Evolutionary conservation across 371 early-diverging fungal genomes (phyloP), one percentile per base, ranked within the genome.

Genomic region (Rhizoclosmatium hyalinum): DNA sequence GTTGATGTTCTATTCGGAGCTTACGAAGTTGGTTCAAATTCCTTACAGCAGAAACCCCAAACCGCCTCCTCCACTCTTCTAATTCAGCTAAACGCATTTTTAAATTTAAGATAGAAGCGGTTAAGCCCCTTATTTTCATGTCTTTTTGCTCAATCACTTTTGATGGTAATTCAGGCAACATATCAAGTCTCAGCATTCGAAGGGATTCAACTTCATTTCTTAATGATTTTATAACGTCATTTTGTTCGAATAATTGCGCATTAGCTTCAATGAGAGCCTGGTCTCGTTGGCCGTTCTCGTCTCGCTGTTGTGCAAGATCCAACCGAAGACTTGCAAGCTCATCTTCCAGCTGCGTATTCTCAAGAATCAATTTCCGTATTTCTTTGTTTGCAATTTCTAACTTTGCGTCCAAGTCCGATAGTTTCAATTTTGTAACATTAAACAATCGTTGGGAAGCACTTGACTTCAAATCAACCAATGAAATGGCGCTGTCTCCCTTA

Each of bases 121-220:
- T 24, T 4, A 66, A 24, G 12, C 12, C 8, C 3, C 21, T 50
- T 19, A 66, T 45, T 32, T 66, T 44, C 24, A n/a, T 12, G 32
- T 66, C 66, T 39, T 66, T 66, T 39, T 66, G 50, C 3, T 45
- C 50, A 17, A 66, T 1, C 1, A 66, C 32, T 6, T 12, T 6
- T 21, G 41, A 6, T 3, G 66, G 50, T 8, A 66, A 24, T 21
- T 50, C 66, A 4, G 66, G 53, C 8, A 66, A 21, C 66, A 66
- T 21, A 42, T 66, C 66, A n/a, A 66, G 19, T 4, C 66, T 44
- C 45, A 24, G 44, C 66, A 66, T 66, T 45, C 66, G 12, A 44
- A 66, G n/a, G 3, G 21, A 47, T 3, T 66, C 50, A 14, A 47
- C 45, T 12, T 66, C 41, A 44, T 44, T 5, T 47, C 32, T n/a